Conservation (phyloP, 495 filamentous ascomycete species). For the Lepidopterella palustris region DNA sequence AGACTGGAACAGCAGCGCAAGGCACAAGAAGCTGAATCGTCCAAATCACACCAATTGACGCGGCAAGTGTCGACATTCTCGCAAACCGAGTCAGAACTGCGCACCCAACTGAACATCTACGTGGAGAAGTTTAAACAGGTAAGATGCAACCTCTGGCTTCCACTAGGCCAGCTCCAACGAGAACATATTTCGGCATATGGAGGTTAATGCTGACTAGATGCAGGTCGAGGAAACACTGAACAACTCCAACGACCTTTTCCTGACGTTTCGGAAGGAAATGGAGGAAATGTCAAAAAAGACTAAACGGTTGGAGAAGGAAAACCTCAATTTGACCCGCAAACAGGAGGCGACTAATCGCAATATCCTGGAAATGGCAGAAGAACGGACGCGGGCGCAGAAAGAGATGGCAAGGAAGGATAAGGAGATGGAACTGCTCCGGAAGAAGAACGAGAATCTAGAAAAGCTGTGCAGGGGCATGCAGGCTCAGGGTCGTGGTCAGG, state of each 20-base stretch:
- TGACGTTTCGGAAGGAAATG: conserved; percentile 99
- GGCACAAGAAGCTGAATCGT: conserved; percentile 69
- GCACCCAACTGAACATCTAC: conserved; percentile 95
- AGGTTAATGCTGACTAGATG: conserved; percentile 32
- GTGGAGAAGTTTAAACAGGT: conserved; percentile 99
- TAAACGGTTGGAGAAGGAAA: conserved; percentile 94
- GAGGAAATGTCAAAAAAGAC: conserved; percentile 99
- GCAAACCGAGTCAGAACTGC: conserved; percentile 87
- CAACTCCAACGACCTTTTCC: conserved; percentile 95
- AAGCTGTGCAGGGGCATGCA: conserved; percentile 92
- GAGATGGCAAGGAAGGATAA: conserved; percentile 69
- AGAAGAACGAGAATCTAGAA: conserved; percentile 88
- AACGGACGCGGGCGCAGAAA: conserved; percentile 54
- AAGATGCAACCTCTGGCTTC: conserved; percentile 34
- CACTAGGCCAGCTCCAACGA: conserved; percentile 11
- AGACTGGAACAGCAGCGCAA: conserved; percentile 85
- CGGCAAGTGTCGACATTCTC: conserved; percentile 92
- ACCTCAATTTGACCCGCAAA: conserved; percentile 82
- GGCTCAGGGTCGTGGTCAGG: conserved; percentile 70
- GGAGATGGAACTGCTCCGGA: conserved; percentile 72
- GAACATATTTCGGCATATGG: conserved; percentile 4
- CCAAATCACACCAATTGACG: conserved; percentile 74
- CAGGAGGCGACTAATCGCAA: conserved; percentile 90
- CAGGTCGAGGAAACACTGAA: conserved; percentile 98
- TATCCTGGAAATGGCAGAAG: conserved; percentile 97